Base-by-base conservation (phyloP, 345 rosid species). In the Corymbia maculata region DNA sequence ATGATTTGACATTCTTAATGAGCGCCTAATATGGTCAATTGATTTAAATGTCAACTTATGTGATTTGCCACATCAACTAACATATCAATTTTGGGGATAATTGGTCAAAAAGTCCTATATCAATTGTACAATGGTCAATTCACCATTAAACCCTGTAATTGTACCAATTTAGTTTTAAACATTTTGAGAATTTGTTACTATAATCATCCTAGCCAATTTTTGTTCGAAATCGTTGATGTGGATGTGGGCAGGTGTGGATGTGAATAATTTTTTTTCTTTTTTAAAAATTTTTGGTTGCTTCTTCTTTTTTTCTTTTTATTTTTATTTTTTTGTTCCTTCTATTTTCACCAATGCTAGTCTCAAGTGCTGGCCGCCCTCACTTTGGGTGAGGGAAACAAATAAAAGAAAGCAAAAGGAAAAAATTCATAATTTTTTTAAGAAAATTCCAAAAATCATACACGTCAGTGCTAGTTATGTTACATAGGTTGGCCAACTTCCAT, bases 401-500 rank as follows among this genome's bases (percentile, higher is more conserved):
- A 47, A 47, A 47, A 47, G 6, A 47, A 47, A 47, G 4, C 21
- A 55, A 26, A 55, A 55, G 16, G 12, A 17, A 53, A 53, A 53
- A 52, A 17, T 52, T 52, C 19, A 52, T 8, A 52, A 52, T 16
- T 52, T 17, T 16, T 16, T 52, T 17, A n/a, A n/a, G n/a, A 53
- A 53, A 8, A 22, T 55, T 55, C 61, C 61, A 55, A 55, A 55
- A 55, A 55, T 55, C 22, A 28, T 55, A 55, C 6, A 4, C 0
- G 16, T 61, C 28, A 13, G 1, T 0, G 4, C 32, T 0, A 5
- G 1, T 61, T 30, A 61, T 61, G 68, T 30, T 12, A 28, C 1
- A 3, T 13, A 59, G 12, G 14, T 4, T 1, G 6, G 2, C 15
- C 0, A 6, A 59, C 13, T 26, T 28, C 4, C 26, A 28, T 3